A percentile compares a stretch with the other conserved stretches of the same genome.
Conservation (phyloP, 192 early-diverging fungal species). For the Coemansia sp. region DNA sequence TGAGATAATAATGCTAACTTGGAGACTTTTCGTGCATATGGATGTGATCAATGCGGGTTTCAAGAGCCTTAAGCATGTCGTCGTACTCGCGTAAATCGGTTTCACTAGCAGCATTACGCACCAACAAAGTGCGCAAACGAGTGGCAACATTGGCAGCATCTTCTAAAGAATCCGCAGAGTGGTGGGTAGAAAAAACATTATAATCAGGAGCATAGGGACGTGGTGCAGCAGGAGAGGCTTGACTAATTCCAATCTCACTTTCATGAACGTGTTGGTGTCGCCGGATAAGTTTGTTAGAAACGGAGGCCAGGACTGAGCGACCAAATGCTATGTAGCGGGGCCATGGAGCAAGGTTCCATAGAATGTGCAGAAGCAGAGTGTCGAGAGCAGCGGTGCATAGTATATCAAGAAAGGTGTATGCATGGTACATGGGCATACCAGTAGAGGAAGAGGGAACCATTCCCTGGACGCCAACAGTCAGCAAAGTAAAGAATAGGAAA, state of each 20-base stretch:
- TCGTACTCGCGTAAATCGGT: constrained; percentile 40
- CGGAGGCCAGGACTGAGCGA: constrained; percentile 13
- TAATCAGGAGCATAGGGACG: constrained; percentile 6
- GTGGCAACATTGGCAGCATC: constrained; percentile 23
- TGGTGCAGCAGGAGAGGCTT: not conserved
- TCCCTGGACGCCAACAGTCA: constrained; percentile 50
- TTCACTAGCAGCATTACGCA: constrained; percentile 20
- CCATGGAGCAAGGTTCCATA: constrained; percentile 50
- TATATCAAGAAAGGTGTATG: constrained; percentile 43
- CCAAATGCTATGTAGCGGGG: constrained; percentile 20
- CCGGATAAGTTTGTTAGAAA: constrained; percentile 13
- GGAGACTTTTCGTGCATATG: constrained; percentile 12
- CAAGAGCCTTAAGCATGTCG: constrained; percentile 26
- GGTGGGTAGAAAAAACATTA: not conserved
- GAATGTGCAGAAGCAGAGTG: constrained; percentile 37
- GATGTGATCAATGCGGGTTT: constrained; percentile 29
- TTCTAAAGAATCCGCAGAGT: constrained; percentile 26
- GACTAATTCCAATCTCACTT: not conserved
- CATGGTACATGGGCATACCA: constrained; percentile 46
- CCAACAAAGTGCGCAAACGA: constrained; percentile 31
- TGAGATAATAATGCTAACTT: not conserved
- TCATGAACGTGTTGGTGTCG: constrained; percentile 7
- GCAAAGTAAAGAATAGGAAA: constrained; percentile 50
- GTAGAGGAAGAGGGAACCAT: constrained; percentile 35
- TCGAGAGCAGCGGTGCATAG: constrained; percentile 46